Evolutionary conservation across 2,329 filamentous ascomycete genomes (phyloP), one percentile per base, ranked within the genome.

Genomic region (Tolypocladium endophyticum): DNA sequence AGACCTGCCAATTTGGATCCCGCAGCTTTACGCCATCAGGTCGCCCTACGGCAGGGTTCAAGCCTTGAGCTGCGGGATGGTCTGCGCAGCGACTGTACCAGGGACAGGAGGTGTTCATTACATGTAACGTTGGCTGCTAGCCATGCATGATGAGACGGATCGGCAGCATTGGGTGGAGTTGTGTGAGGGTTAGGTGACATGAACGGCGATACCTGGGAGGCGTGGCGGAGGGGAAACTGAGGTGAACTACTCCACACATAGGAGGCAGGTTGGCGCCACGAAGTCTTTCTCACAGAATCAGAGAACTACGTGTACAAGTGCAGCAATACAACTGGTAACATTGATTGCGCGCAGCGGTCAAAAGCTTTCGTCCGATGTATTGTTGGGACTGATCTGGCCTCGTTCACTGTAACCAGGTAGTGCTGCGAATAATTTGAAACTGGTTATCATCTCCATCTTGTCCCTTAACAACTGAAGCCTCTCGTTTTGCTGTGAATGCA

Each of bases 81-180:
- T 33, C 33, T 33, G 28, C 23, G 20, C 25, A 7, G 2, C 50
- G 30, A 23, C 20, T 3, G 20, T 30, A 54, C 20, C 4, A 8
- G n/a, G 30, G 20, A 20, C 20, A 36, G 50, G 14, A 23, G 30
- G 30, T 3, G 30, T 30, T 20, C 25, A n/a, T 33, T 20, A n/a
- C n/a, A n/a, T n/a, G n/a, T n/a, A 5, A 56, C 23, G 36, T 25
- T 28, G 54, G 54, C 54, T 39, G 54, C 14, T 56, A 30, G 38
- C 38, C 55, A 20, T 11, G 55, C 38, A 57, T 57, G 56, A 50
- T 14, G 30, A 45, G 36, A 57, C 50, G 56, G 56, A 57, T 57
- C 56, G 56, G 56, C 41, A 45, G 56, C 56, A 57, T 57, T 57
- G 36, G 41, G 41, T 57, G 56, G 56, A 57, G 56, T 57, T 57